phyloP scores from a whole-genome alignment of 306 rosid species.

The Begonia peltatifolia region DNA sequence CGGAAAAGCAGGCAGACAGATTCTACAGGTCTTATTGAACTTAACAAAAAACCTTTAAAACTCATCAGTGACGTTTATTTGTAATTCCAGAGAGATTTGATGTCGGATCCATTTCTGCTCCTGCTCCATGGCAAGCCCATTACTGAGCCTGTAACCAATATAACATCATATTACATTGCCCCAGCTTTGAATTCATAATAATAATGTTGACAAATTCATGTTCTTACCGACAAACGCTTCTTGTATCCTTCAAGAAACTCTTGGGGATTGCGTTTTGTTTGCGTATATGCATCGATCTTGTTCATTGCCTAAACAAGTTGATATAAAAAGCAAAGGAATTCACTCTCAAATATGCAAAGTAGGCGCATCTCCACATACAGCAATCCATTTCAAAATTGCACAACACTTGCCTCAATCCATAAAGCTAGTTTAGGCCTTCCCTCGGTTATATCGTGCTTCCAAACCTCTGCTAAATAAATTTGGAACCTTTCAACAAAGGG shows the following conservation, averaged over 20 bases:
- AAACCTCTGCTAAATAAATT: conserved; percentile 19
- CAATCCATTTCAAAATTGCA: neutral
- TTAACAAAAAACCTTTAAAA: no score
- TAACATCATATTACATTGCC: no score
- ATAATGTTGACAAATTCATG: neutral
- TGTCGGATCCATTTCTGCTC: no score
- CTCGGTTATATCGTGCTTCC: conserved; percentile 32
- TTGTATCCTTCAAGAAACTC: conserved; percentile 30
- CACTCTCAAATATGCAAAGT: neutral
- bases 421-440: conserved; percentile 50
- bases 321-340: neutral
- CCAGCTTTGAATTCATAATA: neutral
- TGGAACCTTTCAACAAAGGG: conserved; percentile 58
- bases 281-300: conserved; percentile 49
- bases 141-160: no score
- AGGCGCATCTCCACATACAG: neutral
- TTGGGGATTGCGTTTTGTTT: conserved; percentile 34
- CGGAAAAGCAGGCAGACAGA: no score
- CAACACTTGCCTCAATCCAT: conserved; percentile 45
- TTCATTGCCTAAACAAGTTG: conserved; percentile 36
- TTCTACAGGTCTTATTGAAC: no score
- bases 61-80: no score
- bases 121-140: no score
- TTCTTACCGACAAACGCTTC: conserved; percentile 36
- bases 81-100: no score